Evolutionary conservation across 2,329 filamentous ascomycete genomes (phyloP).

Genomic region (Paraconiothyrium brasiliense): DNA sequence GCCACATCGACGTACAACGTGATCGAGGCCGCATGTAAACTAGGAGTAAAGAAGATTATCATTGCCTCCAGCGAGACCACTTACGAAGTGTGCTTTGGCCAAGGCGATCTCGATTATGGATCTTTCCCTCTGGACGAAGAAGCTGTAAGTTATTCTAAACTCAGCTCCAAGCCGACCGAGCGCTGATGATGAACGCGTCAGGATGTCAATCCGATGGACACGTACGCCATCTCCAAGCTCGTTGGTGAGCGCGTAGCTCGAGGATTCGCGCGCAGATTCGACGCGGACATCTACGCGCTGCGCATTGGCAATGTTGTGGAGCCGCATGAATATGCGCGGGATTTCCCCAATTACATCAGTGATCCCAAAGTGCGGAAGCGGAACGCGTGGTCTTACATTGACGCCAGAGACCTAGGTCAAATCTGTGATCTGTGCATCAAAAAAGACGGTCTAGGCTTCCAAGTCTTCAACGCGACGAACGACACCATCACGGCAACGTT

Average conservation of each 20-base stretch:
- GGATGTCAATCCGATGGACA: constrained; percentile 69
- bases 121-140: constrained; percentile 69
- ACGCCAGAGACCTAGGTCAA: constrained; percentile 68
- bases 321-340: constrained; percentile 66
- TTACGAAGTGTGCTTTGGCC: constrained; percentile 70
- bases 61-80: constrained; percentile 68
- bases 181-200: background rate
- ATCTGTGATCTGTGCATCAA: constrained; percentile 66
- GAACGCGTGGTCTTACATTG: constrained; percentile 71
- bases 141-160: constrained; percentile 36
- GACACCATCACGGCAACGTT: constrained; percentile 66
- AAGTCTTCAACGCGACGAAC: constrained; percentile 72
- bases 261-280: constrained; percentile 65
- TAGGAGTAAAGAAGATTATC: constrained; percentile 70
- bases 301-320: constrained; percentile 70
- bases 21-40: constrained; percentile 67
- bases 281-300: constrained; percentile 67
- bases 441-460: constrained; percentile 67
- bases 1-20: constrained; percentile 68
- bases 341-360: constrained; percentile 63
- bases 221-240: constrained; percentile 69
- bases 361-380: constrained; percentile 62
- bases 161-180: background rate
- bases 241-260: constrained; percentile 66
- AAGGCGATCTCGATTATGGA: constrained; percentile 66